Evolutionary conservation across 164 flowering plant species (phyloP).

Genomic region (Hamamelis virginiana): DNA sequence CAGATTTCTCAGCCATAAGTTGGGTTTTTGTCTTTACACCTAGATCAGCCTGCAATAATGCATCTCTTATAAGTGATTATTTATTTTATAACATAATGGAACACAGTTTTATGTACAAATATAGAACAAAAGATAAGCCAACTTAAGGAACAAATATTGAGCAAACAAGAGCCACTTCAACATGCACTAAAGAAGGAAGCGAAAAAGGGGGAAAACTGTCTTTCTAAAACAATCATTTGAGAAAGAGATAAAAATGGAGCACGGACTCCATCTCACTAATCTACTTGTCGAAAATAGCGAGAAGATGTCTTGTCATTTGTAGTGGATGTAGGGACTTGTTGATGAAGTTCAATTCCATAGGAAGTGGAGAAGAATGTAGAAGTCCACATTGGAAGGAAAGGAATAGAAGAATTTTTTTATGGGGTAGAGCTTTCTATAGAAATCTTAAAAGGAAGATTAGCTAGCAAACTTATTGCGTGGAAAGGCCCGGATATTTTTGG

Average conservation of each 20-base stretch:
- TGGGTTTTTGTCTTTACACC: slow-evolving; percentile 99
- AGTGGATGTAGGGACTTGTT: neutral
- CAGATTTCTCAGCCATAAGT: slow-evolving; percentile 95
- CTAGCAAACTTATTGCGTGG: no score
- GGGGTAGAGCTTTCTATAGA: no score
- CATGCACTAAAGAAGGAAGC: neutral
- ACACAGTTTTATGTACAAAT: no score
- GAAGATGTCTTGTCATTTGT: neutral
- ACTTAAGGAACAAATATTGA: neutral
- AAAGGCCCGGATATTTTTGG: no score
- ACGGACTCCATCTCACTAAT: no score
- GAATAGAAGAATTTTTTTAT: no score
- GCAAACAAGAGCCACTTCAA: neutral
- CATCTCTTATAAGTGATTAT: neutral
- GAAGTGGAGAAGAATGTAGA: neutral
- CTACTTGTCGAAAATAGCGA: no score
- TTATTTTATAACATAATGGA: neutral
- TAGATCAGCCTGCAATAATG: slow-evolving; percentile 70
- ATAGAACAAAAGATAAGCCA: neutral
- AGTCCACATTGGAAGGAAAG: no score
- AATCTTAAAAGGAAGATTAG: no score
- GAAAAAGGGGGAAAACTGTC: neutral
- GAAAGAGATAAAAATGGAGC: no score
- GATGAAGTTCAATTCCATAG: neutral
- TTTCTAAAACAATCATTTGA: neutral